These are phyloP conservation scores for Adansonia digitata DNA, from an alignment of 345 rosid species.

Conservation along the genomic window DNA sequence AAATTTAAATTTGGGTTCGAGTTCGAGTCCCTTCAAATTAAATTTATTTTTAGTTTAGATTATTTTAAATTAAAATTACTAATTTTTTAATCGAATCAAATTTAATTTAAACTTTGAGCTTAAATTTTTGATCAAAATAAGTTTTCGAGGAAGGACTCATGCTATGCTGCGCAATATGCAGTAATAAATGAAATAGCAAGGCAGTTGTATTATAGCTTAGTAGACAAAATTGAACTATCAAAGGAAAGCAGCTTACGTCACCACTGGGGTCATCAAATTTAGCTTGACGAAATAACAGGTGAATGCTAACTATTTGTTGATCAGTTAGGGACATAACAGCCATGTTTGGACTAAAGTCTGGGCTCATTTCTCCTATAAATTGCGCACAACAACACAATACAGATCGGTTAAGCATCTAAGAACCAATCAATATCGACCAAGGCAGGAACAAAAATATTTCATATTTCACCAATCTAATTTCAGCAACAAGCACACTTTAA, in stretches of 20 bases:
- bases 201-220: not conserved
- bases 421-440: not conserved
- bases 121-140: too few species aligned
- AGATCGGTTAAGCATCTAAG: slow-evolving; percentile 19
- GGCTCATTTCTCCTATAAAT: slow-evolving; percentile 88
- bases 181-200: not conserved
- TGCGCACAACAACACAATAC: slow-evolving; percentile 13
- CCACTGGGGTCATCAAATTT: slow-evolving; percentile 96
- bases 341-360: slow-evolving; percentile 79
- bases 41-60: too few species aligned
- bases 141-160: too few species aligned
- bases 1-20: too few species aligned
- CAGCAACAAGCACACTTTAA: not conserved
- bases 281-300: slow-evolving; percentile 97
- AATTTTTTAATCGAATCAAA: too few species aligned
- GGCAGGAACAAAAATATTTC: not conserved
- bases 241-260: slow-evolving; percentile 55
- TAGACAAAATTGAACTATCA: not conserved
- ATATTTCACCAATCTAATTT: not conserved
- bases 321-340: slow-evolving; percentile 70
- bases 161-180: not conserved
- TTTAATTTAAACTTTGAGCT: too few species aligned
- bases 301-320: slow-evolving; percentile 94
- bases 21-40: too few species aligned
- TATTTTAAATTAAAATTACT: too few species aligned